phyloP scores from a whole-genome alignment of 2,329 filamentous ascomycete species.

The Fusarium torulosum region DNA sequence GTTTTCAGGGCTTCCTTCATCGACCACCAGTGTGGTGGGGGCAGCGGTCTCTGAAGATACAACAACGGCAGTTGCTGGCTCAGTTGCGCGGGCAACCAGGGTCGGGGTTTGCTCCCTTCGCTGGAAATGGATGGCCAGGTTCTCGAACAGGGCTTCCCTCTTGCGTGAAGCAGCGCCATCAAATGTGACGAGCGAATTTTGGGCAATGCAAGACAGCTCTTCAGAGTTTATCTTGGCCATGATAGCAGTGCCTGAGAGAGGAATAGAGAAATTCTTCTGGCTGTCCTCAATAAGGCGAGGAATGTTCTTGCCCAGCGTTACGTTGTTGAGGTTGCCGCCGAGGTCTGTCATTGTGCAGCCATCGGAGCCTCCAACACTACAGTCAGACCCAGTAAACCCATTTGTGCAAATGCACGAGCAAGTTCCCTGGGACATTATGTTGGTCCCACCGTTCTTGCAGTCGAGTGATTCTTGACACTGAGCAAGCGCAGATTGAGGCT shows the following conservation, averaged over 20 bases:
- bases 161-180: slow-evolving; percentile 65
- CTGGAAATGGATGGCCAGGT: slow-evolving; percentile 41
- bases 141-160: slow-evolving; percentile 48
- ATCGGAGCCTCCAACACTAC: slow-evolving; percentile 60
- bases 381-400: slow-evolving; percentile 78
- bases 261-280: slow-evolving; percentile 77
- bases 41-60: slow-evolving; percentile 35
- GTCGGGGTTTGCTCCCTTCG: slow-evolving; percentile 20
- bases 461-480: slow-evolving; percentile 71
- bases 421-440: slow-evolving; percentile 72
- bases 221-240: slow-evolving; percentile 80
- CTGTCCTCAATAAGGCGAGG: slow-evolving; percentile 78
- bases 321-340: slow-evolving; percentile 66
- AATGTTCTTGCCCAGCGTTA: slow-evolving; percentile 84
- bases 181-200: slow-evolving; percentile 92
- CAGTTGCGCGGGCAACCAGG: slow-evolving; percentile 23
- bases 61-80: slow-evolving; percentile 33
- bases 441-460: slow-evolving; percentile 86
- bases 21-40: slow-evolving; percentile 41
- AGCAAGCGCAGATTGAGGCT: slow-evolving; percentile 55
- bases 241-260: slow-evolving; percentile 76
- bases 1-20: slow-evolving; percentile 36
- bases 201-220: slow-evolving; percentile 82
- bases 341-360: slow-evolving; percentile 67
- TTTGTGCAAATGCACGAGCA: slow-evolving; percentile 92